These are phyloP conservation scores for Avicennia marina DNA, from an alignment of 257 asterid species.

Conservation along the genomic window DNA sequence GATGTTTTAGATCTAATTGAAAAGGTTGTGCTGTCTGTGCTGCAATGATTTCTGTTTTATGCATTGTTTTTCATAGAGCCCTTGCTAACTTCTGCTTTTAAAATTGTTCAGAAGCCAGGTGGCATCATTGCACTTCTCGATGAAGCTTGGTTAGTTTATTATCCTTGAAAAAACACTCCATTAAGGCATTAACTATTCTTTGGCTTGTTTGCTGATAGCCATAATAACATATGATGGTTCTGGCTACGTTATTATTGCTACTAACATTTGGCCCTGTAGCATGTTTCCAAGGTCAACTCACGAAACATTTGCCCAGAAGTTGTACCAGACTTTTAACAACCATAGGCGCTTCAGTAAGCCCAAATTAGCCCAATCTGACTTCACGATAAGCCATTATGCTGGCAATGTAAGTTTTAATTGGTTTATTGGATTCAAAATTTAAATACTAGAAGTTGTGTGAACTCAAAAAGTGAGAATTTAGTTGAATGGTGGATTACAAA, in stretches of 20 bases:
- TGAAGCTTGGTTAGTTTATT: slow-evolving; percentile 86
- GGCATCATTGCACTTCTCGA: slow-evolving; percentile 98
- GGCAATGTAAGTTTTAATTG: slow-evolving; percentile 75
- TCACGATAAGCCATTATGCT: slow-evolving; percentile 91
- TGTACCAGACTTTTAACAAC: slow-evolving; percentile 81
- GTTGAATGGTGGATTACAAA: slow-evolving; percentile 12
- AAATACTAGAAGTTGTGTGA: background rate
- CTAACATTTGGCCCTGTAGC: slow-evolving; percentile 39
- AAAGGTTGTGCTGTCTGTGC: slow-evolving; percentile 44
- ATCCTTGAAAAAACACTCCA: background rate
- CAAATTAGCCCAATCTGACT: slow-evolving; percentile 90
- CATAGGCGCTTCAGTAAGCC: slow-evolving; percentile 96
- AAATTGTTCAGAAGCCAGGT: slow-evolving; percentile 81
- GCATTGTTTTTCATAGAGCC: background rate
- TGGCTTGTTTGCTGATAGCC: too few species aligned
- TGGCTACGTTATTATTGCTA: slow-evolving; percentile 5
- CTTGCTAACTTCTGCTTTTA: slow-evolving; percentile 28
- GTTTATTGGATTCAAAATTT: background rate
- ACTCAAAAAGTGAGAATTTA: background rate
- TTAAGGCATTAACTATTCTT: background rate
- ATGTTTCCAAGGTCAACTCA: slow-evolving; percentile 98
- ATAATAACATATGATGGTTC: too few species aligned
- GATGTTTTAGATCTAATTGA: slow-evolving; percentile 91
- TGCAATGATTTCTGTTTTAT: too few species aligned
- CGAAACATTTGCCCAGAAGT: slow-evolving; percentile 93